Evolutionary conservation across 495 filamentous ascomycete genomes (phyloP).

Genomic region (Sphaerosporella brunnea): DNA sequence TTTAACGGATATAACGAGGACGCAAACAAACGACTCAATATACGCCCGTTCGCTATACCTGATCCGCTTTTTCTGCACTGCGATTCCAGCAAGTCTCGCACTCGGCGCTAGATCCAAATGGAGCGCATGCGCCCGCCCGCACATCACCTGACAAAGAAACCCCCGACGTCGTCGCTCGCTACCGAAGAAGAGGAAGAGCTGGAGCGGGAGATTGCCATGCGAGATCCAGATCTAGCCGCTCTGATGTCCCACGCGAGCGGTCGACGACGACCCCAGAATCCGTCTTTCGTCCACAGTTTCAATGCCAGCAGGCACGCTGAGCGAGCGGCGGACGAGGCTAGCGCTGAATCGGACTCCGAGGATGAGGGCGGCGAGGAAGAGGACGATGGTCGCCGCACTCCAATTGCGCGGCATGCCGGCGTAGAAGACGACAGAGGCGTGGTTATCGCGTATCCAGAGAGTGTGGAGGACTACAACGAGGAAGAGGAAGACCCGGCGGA

Average conservation of each 20-base stretch:
- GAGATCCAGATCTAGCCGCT: background rate
- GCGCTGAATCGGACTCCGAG: background rate
- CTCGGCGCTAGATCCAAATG: too few species aligned
- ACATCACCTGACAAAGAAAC: too few species aligned
- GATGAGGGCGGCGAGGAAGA: background rate
- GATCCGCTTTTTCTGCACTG: too few species aligned
- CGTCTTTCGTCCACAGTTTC: too few species aligned
- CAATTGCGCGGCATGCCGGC: too few species aligned
- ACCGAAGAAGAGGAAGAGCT: background rate
- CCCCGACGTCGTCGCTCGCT: background rate
- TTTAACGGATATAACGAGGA: too few species aligned
- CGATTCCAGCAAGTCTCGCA: too few species aligned
- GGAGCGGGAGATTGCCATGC: background rate
- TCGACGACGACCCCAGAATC: too few species aligned
- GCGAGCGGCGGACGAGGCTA: background rate
- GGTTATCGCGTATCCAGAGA: background rate
- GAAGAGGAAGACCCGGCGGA: conserved; percentile 18
- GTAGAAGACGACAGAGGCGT: background rate
- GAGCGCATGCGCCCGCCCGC: too few species aligned
- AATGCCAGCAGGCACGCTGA: background rate
- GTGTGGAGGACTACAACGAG: conserved; percentile 19
- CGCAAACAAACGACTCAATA: too few species aligned
- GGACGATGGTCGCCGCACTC: too few species aligned
- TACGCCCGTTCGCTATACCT: too few species aligned
- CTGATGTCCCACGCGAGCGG: background rate